These are phyloP conservation scores for Heterotrichella gracilis DNA, from an alignment of 352 stramenopile species.

Conservation along the genomic window DNA sequence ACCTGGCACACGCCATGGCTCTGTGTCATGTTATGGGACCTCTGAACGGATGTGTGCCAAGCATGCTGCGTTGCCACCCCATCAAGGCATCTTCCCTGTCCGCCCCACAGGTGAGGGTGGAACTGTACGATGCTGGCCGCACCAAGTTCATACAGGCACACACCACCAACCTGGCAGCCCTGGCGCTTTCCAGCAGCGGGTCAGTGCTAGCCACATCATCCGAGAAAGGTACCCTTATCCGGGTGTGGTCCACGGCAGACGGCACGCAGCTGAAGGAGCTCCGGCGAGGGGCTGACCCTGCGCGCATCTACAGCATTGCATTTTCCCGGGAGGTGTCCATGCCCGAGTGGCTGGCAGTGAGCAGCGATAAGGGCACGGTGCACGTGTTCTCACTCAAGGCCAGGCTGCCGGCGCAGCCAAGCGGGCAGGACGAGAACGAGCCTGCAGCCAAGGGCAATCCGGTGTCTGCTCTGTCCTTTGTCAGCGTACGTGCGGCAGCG, in stretches of 20 bases:
- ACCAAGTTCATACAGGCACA: slow-evolving; percentile 67
- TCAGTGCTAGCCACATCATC: slow-evolving; percentile 64
- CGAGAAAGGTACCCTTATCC: slow-evolving; percentile 80
- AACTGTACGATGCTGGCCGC: slow-evolving; percentile 76
- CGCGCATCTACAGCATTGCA: slow-evolving; percentile 74
- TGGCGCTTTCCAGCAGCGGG: slow-evolving; percentile 60
- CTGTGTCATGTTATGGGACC: too few relatives aligned
- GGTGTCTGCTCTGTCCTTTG: too few relatives aligned
- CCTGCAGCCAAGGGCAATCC: too few relatives aligned
- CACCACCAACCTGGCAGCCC: slow-evolving; percentile 36
- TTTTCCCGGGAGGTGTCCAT: slow-evolving; percentile 65
- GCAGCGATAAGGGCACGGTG: slow-evolving; percentile 73
- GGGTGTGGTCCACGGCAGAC: slow-evolving; percentile 73
- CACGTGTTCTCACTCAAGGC: slow-evolving; percentile 64
- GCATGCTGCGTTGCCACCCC: too few relatives aligned
- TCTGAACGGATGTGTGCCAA: too few relatives aligned
- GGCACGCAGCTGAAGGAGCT: slow-evolving; percentile 63
- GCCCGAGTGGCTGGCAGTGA: slow-evolving; percentile 68
- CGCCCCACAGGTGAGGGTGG: too few relatives aligned
- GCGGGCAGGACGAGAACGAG: too few relatives aligned
- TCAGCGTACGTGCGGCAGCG: too few relatives aligned
- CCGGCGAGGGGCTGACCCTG: slow-evolving; percentile 61
- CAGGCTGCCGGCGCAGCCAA: too few relatives aligned
- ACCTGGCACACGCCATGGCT: too few relatives aligned
- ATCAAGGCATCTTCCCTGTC: too few relatives aligned